Conservation (phyloP, 371 early-diverging fungal species). For the Syncephalastrum contaminatum region DNA sequence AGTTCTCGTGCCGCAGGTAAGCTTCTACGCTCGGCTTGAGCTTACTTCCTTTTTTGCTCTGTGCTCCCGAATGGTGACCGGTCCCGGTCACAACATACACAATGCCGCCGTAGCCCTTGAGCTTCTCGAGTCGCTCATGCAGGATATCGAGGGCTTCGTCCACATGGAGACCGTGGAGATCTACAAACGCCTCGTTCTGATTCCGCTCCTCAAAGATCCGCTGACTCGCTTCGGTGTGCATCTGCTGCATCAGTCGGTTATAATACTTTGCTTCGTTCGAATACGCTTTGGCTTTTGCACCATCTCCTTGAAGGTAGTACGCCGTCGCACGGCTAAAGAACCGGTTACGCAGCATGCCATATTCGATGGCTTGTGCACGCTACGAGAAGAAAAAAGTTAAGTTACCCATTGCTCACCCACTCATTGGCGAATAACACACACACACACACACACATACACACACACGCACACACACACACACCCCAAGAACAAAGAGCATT, state of each 20-base stretch:
- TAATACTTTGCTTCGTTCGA: slow-evolving; percentile 58
- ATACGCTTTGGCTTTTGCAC: slow-evolving; percentile 50
- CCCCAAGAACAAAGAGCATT: no score
- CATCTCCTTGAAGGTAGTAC: slow-evolving; percentile 57
- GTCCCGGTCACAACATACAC: slow-evolving; percentile 26
- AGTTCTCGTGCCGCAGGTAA: slow-evolving; percentile 28
- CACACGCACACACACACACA: no score
- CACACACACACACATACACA: no score
- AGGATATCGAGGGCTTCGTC: slow-evolving; percentile 56
- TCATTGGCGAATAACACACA: no score
- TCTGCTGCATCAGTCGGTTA: slow-evolving; percentile 58
- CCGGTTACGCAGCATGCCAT: slow-evolving; percentile 55
- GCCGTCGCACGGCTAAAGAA: slow-evolving; percentile 58
- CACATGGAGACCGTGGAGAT: slow-evolving; percentile 63
- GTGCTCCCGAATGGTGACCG: slow-evolving; percentile 34
- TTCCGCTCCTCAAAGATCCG: slow-evolving; percentile 56
- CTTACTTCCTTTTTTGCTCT: slow-evolving; percentile 42
- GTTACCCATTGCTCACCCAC: not conserved
- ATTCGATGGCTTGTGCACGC: slow-evolving; percentile 56
- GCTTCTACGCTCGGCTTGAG: slow-evolving; percentile 37
- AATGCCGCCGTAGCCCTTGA: slow-evolving; percentile 28
- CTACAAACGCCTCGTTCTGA: slow-evolving; percentile 54
- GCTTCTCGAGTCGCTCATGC: slow-evolving; percentile 46
- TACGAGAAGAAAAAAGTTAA: slow-evolving; percentile 3
- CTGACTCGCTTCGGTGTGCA: slow-evolving; percentile 57